These are phyloP conservation scores for Vitis rotundifolia DNA, from an alignment of 164 flowering plant species.

Conservation along the genomic window DNA sequence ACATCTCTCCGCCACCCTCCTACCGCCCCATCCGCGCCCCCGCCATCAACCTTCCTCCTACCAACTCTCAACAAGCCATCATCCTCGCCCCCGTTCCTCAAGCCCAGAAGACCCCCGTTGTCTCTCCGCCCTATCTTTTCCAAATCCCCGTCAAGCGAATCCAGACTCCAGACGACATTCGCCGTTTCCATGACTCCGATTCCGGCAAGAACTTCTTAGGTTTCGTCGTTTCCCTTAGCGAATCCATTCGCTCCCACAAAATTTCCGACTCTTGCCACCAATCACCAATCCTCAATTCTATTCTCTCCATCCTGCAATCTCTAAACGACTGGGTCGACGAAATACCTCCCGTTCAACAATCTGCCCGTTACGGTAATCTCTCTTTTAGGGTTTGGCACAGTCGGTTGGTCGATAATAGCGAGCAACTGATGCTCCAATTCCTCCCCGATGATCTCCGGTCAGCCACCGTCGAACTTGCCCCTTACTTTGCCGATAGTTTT, in stretches of 20 bases:
- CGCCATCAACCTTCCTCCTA: slow-evolving; percentile 34
- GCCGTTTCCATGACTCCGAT: slow-evolving; percentile 56
- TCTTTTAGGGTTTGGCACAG: slow-evolving; percentile 74
- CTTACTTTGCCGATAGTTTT: slow-evolving; percentile 64
- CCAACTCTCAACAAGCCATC: slow-evolving; percentile 45
- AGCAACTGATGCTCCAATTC: slow-evolving; percentile 33
- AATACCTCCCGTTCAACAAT: slow-evolving; percentile 67
- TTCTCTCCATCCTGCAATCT: slow-evolving; percentile 47
- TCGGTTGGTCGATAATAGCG: slow-evolving; percentile 35
- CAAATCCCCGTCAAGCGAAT: slow-evolving; percentile 63
- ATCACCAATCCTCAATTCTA: slow-evolving; percentile 36
- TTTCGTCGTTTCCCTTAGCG: slow-evolving; percentile 75
- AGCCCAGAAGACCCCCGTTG: slow-evolving; percentile 34
- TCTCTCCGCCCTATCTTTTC: slow-evolving; percentile 57
- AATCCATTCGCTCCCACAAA: slow-evolving; percentile 63
- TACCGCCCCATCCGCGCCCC: slow-evolving; percentile 62
- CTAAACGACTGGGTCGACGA: slow-evolving; percentile 58
- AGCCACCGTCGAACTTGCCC: slow-evolving; percentile 47
- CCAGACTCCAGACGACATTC: slow-evolving; percentile 61
- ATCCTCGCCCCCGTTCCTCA: slow-evolving; percentile 82
- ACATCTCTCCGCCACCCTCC: slow-evolving; percentile 49
- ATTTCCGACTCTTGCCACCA: slow-evolving; percentile 70
- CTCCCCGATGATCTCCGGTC: slow-evolving; percentile 31
- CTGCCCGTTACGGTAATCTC: slow-evolving; percentile 80
- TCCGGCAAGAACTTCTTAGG: slow-evolving; percentile 68